Percentiles rank a stretch among this genome's conserved stretches.
Conservation (phyloP, 2,329 filamentous ascomycete genomes). For the Talaromyces sp. region DNA sequence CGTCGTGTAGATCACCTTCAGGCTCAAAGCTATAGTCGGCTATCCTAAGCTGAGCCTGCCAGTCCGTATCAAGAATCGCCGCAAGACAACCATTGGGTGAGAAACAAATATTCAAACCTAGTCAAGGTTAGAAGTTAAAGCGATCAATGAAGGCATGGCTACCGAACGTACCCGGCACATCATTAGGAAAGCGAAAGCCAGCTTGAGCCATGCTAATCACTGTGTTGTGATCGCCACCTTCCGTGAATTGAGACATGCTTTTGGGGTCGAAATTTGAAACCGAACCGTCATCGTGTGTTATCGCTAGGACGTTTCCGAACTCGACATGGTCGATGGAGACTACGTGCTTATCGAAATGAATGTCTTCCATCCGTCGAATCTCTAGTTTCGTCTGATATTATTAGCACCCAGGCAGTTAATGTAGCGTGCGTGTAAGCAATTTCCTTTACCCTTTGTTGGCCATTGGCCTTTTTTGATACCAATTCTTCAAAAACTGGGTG, state of each 20-base stretch:
- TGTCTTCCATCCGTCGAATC: conserved; percentile 62
- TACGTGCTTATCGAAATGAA: conserved; percentile 64
- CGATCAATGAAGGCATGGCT: not conserved
- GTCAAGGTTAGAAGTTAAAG: not conserved
- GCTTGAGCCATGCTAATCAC: conserved; percentile 69
- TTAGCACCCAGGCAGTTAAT: not conserved
- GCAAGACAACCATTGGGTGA: conserved; percentile 43
- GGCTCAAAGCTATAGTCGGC: conserved; percentile 40
- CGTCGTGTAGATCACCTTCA: conserved; percentile 32
- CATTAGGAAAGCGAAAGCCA: conserved; percentile 67
- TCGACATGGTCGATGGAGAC: conserved; percentile 64
- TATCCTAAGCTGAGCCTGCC: conserved; percentile 33
- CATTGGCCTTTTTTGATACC: conserved; percentile 57
- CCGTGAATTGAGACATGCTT: conserved; percentile 64
- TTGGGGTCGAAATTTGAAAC: conserved; percentile 73
- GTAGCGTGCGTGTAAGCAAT: no score
- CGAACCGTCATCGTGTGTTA: conserved; percentile 74
- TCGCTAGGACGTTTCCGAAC: conserved; percentile 64
- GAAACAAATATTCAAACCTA: conserved; percentile 36
- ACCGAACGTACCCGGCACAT: conserved; percentile 53
- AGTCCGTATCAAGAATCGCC: conserved; percentile 35
- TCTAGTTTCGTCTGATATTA: conserved; percentile 41
- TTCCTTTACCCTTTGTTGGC: conserved; percentile 33
- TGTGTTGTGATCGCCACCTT: conserved; percentile 58
- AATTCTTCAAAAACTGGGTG: conserved; percentile 76